These are phyloP conservation scores for Salix viminalis DNA, from an alignment of 345 rosid genomes.

Conservation along the genomic window DNA sequence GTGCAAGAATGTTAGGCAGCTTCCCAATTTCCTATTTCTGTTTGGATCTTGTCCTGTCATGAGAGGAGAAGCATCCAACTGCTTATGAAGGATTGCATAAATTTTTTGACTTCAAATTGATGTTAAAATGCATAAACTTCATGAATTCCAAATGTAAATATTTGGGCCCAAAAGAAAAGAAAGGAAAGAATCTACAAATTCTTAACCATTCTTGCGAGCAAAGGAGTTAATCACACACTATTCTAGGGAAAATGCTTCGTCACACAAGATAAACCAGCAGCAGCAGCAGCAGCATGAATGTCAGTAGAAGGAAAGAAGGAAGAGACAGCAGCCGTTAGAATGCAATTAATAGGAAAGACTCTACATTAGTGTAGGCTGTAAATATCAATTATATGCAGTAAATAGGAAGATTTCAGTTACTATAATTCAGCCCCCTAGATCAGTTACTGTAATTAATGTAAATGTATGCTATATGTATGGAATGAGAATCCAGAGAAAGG, in stretches of 20 bases:
- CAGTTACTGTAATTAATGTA: too few species aligned
- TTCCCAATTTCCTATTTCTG: constrained; percentile 54
- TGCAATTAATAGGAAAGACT: too few species aligned
- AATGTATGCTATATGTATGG: too few species aligned
- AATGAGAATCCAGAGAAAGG: too few species aligned
- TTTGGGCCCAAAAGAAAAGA: background rate
- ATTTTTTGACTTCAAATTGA: background rate
- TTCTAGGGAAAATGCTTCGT: background rate
- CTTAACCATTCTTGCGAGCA: background rate
- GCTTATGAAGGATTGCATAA: background rate
- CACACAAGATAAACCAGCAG: background rate
- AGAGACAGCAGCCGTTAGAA: too few species aligned
- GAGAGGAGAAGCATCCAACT: constrained; percentile 8
- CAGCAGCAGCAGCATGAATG: too few species aligned
- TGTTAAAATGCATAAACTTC: background rate
- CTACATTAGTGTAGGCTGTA: too few species aligned
- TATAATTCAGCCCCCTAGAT: too few species aligned
- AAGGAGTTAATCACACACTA: background rate
- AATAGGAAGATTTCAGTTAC: too few species aligned
- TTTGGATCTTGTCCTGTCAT: constrained; percentile 49
- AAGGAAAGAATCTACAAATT: background rate
- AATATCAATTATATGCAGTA: too few species aligned
- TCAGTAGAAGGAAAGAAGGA: too few species aligned
- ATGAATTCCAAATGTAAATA: background rate
- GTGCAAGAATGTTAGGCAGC: constrained; percentile 32